phyloP scores from a whole-genome alignment of 2,329 filamentous ascomycete genomes.

The Phialophora expanda region DNA sequence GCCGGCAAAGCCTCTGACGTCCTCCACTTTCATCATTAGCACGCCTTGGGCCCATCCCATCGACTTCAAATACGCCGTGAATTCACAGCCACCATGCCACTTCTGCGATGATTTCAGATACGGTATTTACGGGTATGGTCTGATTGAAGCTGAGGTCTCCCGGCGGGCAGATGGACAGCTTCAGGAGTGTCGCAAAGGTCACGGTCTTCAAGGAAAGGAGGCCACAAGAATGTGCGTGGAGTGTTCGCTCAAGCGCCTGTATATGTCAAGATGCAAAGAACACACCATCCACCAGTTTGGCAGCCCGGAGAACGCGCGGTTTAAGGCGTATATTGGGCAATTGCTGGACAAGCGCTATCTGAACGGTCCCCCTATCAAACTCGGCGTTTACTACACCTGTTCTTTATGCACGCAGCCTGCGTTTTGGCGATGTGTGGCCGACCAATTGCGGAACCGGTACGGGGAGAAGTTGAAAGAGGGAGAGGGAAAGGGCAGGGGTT shows the following conservation, averaged over 20 bases:
- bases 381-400: constrained; percentile 28
- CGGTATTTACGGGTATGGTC: constrained; percentile 36
- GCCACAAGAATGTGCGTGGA: constrained; percentile 38
- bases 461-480: constrained; percentile 12
- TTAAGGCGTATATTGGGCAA: constrained; percentile 21
- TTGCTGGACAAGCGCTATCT: constrained; percentile 8
- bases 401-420: constrained; percentile 33
- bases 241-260: constrained; percentile 35
- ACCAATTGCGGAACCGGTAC: constrained; percentile 27
- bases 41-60: constrained; percentile 40
- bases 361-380: constrained; percentile 10
- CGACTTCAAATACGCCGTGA: constrained; percentile 31
- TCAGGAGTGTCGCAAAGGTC: constrained; percentile 33
- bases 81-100: constrained; percentile 28
- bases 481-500: constrained; percentile 27
- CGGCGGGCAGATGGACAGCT: constrained; percentile 16
- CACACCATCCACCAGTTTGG: constrained; percentile 18
- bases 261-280: constrained; percentile 35
- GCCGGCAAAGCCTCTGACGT: constrained; percentile 1
- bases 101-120: constrained; percentile 38
- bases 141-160: constrained; percentile 27
- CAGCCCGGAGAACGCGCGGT: neutral
- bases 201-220: constrained; percentile 23
- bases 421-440: constrained; percentile 33
- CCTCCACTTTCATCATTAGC: constrained; percentile 19